phyloP scores from a whole-genome alignment of 495 filamentous ascomycete species.

The Neurospora sublineolata region DNA sequence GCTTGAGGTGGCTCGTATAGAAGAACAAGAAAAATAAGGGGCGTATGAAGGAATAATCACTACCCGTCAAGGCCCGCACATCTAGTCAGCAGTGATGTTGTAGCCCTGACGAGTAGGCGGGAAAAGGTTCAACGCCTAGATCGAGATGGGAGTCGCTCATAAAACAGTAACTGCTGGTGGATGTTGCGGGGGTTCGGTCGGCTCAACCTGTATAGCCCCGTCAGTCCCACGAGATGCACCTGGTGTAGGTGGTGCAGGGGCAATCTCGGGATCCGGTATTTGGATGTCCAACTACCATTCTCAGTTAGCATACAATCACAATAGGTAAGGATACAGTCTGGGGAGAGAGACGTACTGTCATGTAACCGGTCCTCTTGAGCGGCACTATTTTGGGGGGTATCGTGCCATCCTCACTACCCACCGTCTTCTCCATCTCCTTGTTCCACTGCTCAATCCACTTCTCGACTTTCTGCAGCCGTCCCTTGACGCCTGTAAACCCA shows the following conservation, averaged over 20 bases:
- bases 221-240: slow-evolving; percentile 8
- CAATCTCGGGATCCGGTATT: slow-evolving; percentile 26
- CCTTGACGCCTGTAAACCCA: slow-evolving; percentile 60
- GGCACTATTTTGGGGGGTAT: slow-evolving; percentile 59
- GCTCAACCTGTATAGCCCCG: slow-evolving; percentile 5
- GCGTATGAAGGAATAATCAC: background rate
- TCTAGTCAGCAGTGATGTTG: no score
- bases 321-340: no score
- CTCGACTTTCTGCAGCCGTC: slow-evolving; percentile 55
- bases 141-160: background rate
- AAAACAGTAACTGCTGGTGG: background rate
- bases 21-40: background rate
- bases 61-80: background rate
- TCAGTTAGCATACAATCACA: slow-evolving; percentile 1
- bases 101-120: background rate
- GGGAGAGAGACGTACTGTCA: slow-evolving; percentile 51
- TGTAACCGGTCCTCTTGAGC: slow-evolving; percentile 72
- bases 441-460: slow-evolving; percentile 77
- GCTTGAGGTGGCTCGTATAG: background rate
- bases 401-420: slow-evolving; percentile 38
- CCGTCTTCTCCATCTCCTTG: slow-evolving; percentile 43
- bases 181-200: background rate
- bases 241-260: slow-evolving; percentile 19
- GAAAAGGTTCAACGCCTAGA: background rate
- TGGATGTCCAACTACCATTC: slow-evolving; percentile 24